Evolutionary conservation across 169 alveolate species (phyloP).

Genomic region (Plasmodium gaboni): DNA sequence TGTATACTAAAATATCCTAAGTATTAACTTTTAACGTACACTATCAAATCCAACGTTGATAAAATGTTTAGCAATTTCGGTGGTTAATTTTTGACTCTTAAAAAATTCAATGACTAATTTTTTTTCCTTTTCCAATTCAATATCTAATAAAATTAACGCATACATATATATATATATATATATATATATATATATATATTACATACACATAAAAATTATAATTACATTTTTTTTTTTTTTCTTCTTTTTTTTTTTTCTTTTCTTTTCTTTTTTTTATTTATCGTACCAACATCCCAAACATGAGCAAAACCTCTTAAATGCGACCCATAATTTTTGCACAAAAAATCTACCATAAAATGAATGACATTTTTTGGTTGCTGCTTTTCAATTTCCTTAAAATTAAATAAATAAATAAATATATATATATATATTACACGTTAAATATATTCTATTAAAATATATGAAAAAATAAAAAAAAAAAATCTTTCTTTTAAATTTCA

Average conservation of each 20-base stretch:
- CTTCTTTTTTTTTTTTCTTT: too few species aligned
- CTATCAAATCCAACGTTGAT: constrained; percentile 92
- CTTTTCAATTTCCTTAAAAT: constrained; percentile 78
- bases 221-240: too few species aligned
- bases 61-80: constrained; percentile 89
- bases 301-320: constrained; percentile 84
- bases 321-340: constrained; percentile 84
- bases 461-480: not conserved
- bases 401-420: not conserved
- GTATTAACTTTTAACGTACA: constrained; percentile 42
- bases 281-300: constrained; percentile 82
- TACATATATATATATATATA: not conserved
- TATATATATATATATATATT: not conserved
- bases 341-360: constrained; percentile 84
- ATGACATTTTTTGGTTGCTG: constrained; percentile 83
- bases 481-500: not conserved
- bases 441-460: not conserved
- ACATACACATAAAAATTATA: too few species aligned
- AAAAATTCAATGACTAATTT: constrained; percentile 88
- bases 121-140: constrained; percentile 87
- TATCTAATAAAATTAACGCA: constrained; percentile 75
- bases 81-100: constrained; percentile 87
- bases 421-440: too few species aligned
- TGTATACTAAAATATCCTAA: not conserved
- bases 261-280: not conserved